Base-by-base conservation (phyloP, 116 monocot species). In the Trichopus zeylanicus region DNA sequence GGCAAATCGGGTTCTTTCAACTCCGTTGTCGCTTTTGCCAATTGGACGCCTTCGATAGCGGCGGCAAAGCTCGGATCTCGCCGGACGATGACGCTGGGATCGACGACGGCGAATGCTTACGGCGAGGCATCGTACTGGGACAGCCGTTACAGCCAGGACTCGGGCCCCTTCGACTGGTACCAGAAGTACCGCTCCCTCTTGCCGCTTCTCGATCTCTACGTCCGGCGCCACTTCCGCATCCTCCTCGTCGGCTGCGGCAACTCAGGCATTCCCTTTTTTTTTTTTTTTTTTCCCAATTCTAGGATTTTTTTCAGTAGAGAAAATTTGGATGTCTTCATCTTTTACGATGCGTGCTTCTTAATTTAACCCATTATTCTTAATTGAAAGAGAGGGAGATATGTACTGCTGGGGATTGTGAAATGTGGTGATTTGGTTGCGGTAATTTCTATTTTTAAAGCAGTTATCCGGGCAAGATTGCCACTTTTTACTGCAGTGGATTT, bases 121-220 rank as follows among this genome's bases (percentile, higher is more conserved):
- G 94, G 94, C 0, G 94, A 94, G 75, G 72, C 89, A 7, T 59
- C 77, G 49, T 94, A 94, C 76, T 94, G 94, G 94, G 86, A 94
- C 69, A 57, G 73, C 10, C 68, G 94, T 2, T 94, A 94, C 78
- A 57, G 65, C 13, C 63, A 81, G 37, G 89, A 86, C 37, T 46
- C 74, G 9, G 70, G 71, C 5, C 78, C 89, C 4, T 94, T 89
- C 79, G 94, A 89, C 46, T 94, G 94, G 94, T 94, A 94, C 74
- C 94, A 86, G 81, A 89, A 86, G 73, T 94, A 89, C 68, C 24
- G 35, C 13, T 55, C 73, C 46, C 68, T 94, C 24, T 59, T 73
- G 5, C 89, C 94, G 0, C 68, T 94, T 28, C 55, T 94, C 63
- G 69, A 79, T 26, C 68, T 77, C 73, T 78, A 82, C 73, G 47